phyloP scores from a whole-genome alignment of 495 filamentous ascomycete genomes.

The Aspergillus saccharolyticus region DNA sequence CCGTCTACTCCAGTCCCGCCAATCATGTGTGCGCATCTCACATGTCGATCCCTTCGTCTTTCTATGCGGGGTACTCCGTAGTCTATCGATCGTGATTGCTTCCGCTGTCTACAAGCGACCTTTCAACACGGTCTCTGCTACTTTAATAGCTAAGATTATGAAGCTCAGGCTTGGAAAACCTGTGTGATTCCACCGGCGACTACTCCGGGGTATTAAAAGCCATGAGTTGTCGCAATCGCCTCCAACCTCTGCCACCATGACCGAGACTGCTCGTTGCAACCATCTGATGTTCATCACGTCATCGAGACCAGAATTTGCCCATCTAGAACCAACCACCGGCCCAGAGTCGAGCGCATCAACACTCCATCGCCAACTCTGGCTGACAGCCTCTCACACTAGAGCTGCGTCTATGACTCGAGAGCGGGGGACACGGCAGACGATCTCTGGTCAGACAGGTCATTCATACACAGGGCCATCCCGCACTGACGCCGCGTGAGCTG shows the following conservation, averaged over 20 bases:
- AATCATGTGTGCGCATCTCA: neutral
- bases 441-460: neutral
- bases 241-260: neutral
- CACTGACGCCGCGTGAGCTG: neutral
- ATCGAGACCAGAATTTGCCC: slow-evolving; percentile 1
- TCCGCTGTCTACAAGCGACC: neutral
- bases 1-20: neutral
- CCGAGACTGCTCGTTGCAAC: neutral
- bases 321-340: slow-evolving; percentile 8
- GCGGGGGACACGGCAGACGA: neutral
- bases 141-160: neutral
- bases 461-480: neutral
- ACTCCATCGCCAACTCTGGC: neutral
- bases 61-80: neutral
- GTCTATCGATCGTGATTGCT: neutral
- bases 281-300: slow-evolving; percentile 1
- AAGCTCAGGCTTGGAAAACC: neutral
- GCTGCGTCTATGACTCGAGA: neutral
- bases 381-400: neutral
- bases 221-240: neutral
- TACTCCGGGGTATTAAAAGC: too few relatives aligned
- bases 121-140: neutral
- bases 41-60: neutral
- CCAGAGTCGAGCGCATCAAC: slow-evolving; percentile 1
- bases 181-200: neutral